Evolutionary conservation across 768 basidiomycete species (phyloP).

Genomic region (Royoungia palumana): DNA sequence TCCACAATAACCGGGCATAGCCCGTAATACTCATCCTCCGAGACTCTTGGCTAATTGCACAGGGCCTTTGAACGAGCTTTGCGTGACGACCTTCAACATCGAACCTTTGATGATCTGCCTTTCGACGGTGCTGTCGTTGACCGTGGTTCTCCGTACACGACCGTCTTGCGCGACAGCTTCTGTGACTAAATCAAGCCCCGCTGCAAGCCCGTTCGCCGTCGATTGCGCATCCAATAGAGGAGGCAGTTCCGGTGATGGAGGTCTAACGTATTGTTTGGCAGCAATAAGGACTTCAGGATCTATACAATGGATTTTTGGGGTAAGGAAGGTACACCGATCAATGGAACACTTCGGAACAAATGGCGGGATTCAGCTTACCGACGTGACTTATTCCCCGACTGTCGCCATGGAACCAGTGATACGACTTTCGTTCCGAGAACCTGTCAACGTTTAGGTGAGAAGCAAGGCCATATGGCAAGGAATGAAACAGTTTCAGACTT

Average conservation of each 20-base stretch:
- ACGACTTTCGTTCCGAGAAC: slow-evolving; percentile 55
- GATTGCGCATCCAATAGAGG: slow-evolving; percentile 18
- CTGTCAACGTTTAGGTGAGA: slow-evolving; percentile 25
- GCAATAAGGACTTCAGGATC: slow-evolving; percentile 24
- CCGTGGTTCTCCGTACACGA: slow-evolving; percentile 40
- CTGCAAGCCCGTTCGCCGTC: slow-evolving; percentile 36
- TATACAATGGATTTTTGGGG: background rate
- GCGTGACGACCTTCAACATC: slow-evolving; percentile 49
- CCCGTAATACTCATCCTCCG: background rate
- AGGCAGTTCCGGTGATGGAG: slow-evolving; percentile 25
- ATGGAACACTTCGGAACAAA: slow-evolving; percentile 1
- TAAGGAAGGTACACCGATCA: no score
- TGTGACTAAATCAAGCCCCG: slow-evolving; percentile 38
- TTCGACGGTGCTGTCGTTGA: slow-evolving; percentile 40
- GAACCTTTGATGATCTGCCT: slow-evolving; percentile 52
- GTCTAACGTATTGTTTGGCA: slow-evolving; percentile 14
- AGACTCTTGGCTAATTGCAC: slow-evolving; percentile 13
- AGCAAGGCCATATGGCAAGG: background rate
- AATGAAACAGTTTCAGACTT: slow-evolving; percentile 42
- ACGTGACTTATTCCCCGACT: slow-evolving; percentile 54
- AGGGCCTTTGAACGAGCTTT: slow-evolving; percentile 16
- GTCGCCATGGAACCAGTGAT: slow-evolving; percentile 63
- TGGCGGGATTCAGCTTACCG: slow-evolving; percentile 34
- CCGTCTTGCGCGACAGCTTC: slow-evolving; percentile 37
- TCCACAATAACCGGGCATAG: slow-evolving; percentile 2